Base-by-base conservation (phyloP, 176 grass and related monocot genomes). In the Eleusine coracana region DNA sequence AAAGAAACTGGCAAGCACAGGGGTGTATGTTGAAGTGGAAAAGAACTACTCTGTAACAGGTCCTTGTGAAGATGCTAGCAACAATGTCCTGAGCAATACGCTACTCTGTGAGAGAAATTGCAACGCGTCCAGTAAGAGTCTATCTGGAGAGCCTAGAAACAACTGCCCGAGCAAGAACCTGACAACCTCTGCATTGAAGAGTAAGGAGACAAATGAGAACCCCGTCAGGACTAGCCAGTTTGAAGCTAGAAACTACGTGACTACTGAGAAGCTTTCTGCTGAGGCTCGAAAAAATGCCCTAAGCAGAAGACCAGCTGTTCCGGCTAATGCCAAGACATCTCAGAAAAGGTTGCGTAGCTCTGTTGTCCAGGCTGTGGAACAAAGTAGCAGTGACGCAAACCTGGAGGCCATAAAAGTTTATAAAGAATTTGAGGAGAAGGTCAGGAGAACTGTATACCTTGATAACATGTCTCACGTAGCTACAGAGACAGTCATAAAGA, bases 381-480 rank as follows among this genome's bases (percentile, higher is more conserved):
- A 15, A 77, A 81, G 65, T 69, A 66, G 36, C 71, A 72, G 56
- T 1, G 0, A 46, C 48, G 54, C 70, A 73, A 37, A 75, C 20
- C 73, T 85, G 37, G 65, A 91, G 75, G 87, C 68, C 13, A 38
- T 75, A 77, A 89, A 93, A 71, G 62, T 38, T 18, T 97, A 88
- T 79, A 78, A 70, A 28, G 86, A 89, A 70, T 97, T 97, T 39
- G 44, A 77, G 89, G 82, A 87, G 28, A 94, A 90, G 73, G 89
- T 97, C 52, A 90, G 83, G 45, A 91, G 91, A 83, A 97, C 91
- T 37, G 51, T 97, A 34, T 97, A 89, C 66, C 68, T 97, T 62
- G 88, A 94, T 31, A 89, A 88, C 50, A 70, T 97, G 21, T 94
- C 91, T 66, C 67, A 18, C 54, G 67, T 83, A 74, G 77, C 80